Conservation (phyloP, 139 green algal species). For the Tetraselmis striata region DNA sequence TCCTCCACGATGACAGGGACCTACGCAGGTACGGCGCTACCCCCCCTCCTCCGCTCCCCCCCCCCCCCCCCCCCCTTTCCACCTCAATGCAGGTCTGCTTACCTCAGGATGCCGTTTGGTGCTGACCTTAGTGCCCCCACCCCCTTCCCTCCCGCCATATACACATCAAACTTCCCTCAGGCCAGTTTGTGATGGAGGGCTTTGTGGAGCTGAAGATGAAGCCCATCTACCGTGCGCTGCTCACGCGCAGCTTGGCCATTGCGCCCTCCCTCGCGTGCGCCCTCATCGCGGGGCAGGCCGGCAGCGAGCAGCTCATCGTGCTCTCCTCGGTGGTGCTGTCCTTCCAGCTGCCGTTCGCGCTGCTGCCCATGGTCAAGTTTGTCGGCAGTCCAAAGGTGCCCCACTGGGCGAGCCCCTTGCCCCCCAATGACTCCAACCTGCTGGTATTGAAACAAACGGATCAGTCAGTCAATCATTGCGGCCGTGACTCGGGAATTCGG, state of each 20-base stretch:
- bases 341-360: conserved; percentile 59
- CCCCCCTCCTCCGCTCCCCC: too few relatives aligned
- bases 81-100: too few relatives aligned
- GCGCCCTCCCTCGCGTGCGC: conserved; percentile 49
- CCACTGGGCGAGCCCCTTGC: too few relatives aligned
- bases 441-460: too few relatives aligned
- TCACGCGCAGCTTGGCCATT: conserved; percentile 50
- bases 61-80: too few relatives aligned
- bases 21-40: conserved; percentile 47
- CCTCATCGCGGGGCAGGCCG: conserved; percentile 12
- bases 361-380: conserved; percentile 26
- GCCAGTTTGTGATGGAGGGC: conserved; percentile 71
- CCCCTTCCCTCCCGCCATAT: not conserved
- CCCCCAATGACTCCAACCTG: too few relatives aligned
- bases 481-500: too few relatives aligned
- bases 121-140: too few relatives aligned
- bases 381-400: not conserved
- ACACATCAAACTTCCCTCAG: conserved; percentile 1
- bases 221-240: conserved; percentile 21
- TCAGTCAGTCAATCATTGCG: too few relatives aligned
- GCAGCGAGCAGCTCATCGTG: conserved; percentile 48
- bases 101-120: too few relatives aligned
- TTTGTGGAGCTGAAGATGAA: conserved; percentile 18
- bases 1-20: conserved; percentile 72
- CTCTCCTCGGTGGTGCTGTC: conserved; percentile 25